These are phyloP conservation scores for Scheffersomyces lignosus DNA, from an alignment of 805 yeast species.

Conservation along the genomic window DNA sequence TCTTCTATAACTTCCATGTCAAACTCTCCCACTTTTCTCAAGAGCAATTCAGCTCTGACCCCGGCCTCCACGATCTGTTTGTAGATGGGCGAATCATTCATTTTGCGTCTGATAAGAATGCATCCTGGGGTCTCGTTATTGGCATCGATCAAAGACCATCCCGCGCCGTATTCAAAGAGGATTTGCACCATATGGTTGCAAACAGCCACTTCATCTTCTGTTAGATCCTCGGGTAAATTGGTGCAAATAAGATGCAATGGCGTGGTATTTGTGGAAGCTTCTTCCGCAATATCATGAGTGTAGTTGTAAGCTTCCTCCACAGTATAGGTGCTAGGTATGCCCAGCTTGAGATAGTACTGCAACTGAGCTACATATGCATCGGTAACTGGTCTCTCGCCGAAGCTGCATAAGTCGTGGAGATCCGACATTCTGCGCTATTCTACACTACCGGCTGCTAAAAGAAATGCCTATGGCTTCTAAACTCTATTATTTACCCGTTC, in stretches of 20 bases:
- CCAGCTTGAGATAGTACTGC: constrained; percentile 50
- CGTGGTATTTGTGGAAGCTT: constrained; percentile 57
- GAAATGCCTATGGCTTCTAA: too few relatives aligned
- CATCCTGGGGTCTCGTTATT: constrained; percentile 85
- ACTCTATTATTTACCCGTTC: too few relatives aligned
- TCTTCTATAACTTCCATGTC: constrained; percentile 62
- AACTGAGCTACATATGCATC: constrained; percentile 46
- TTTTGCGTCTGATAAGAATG: constrained; percentile 56
- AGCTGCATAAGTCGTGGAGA: constrained; percentile 62
- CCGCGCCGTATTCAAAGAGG: constrained; percentile 83
- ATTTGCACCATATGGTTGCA: constrained; percentile 58
- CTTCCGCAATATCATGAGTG: constrained; percentile 40
- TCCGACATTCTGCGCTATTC: constrained; percentile 54
- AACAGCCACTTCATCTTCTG: constrained; percentile 42
- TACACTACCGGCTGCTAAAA: too few relatives aligned
- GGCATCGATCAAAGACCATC: constrained; percentile 80
- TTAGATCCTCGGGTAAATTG: constrained; percentile 47
- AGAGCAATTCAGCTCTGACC: constrained; percentile 79
- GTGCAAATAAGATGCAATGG: constrained; percentile 73
- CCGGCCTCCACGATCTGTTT: constrained; percentile 75
- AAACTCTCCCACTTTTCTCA: constrained; percentile 66
- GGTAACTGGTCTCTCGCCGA: constrained; percentile 50
- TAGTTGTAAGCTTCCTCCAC: constrained; percentile 70
- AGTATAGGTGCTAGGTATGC: constrained; percentile 83
- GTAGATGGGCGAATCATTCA: constrained; percentile 40